Conservation (phyloP, 2,329 filamentous ascomycete species). For the Tympanopsis confertula region DNA sequence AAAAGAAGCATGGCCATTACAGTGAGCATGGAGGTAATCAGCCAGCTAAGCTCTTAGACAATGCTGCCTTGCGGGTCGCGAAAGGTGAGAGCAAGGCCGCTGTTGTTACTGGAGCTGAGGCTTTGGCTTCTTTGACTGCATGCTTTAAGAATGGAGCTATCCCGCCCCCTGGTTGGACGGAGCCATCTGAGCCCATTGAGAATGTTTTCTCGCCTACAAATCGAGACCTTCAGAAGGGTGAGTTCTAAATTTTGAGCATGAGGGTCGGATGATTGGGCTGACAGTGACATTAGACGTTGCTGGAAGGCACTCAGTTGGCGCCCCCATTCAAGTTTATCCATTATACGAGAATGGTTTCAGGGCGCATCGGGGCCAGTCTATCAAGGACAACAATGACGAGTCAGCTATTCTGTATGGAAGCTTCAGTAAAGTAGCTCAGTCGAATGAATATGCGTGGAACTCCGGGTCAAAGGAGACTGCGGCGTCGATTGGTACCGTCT, state of each 20-base stretch:
- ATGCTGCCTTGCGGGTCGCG: conserved; percentile 45
- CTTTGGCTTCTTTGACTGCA: conserved; percentile 38
- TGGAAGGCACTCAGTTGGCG: conserved; percentile 42
- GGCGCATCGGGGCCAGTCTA: conserved; percentile 39
- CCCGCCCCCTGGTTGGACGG: conserved; percentile 49
- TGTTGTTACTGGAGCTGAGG: conserved; percentile 51
- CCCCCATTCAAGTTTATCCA: conserved; percentile 57
- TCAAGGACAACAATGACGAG: conserved; percentile 42
- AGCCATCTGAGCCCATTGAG: conserved; percentile 29
- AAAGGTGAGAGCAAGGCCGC: conserved; percentile 40
- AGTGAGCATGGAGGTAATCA: conserved; percentile 53
- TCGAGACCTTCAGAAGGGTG: conserved; percentile 26
- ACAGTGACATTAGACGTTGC: conserved; percentile 32
- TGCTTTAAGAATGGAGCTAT: conserved; percentile 16
- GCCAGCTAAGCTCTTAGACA: conserved; percentile 49
- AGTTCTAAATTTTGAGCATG: conserved; percentile 6
- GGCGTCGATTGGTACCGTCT: conserved; percentile 40
- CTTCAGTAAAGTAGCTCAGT: conserved; percentile 43
- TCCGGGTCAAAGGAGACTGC: conserved; percentile 31
- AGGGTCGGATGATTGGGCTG: background rate
- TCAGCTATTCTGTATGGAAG: conserved; percentile 47
- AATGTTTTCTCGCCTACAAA: conserved; percentile 35
- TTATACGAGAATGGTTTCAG: conserved; percentile 55
- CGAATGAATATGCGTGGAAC: conserved; percentile 44
- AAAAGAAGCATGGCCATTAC: conserved; percentile 32